A percentile compares a stretch with the other conserved stretches of the same genome.
These are phyloP conservation scores for Cercospora berteroae DNA, from an alignment of 2,329 filamentous ascomycete genomes.

Conservation along the genomic window DNA sequence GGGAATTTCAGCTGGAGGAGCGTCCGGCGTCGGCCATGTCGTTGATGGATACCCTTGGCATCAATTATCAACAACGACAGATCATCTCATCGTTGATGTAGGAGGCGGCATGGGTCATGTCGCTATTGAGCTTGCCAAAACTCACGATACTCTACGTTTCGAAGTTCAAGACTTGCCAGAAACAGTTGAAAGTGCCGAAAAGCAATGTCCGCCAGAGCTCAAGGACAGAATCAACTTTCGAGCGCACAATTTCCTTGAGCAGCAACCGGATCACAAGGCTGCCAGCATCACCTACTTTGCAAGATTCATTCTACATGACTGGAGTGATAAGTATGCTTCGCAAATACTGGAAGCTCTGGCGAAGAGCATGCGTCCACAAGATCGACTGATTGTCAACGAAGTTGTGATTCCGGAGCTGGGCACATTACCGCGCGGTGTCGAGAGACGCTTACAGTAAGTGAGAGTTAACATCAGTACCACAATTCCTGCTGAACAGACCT, in stretches of 20 bases:
- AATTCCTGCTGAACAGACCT: background rate
- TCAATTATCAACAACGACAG: background rate
- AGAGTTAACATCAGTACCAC: background rate
- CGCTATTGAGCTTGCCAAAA: background rate
- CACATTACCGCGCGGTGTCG: background rate
- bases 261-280: background rate
- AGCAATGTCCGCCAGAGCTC: background rate
- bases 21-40: background rate
- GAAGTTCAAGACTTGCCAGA: background rate
- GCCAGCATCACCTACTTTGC: background rate
- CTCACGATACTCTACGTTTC: background rate
- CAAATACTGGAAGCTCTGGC: background rate
- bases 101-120: background rate
- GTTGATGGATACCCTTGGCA: background rate
- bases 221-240: background rate
- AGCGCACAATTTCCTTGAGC: background rate
- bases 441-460: background rate
- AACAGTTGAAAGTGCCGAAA: background rate
- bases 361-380: background rate
- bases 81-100: background rate
- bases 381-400: background rate
- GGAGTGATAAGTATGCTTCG: conserved; percentile 11
- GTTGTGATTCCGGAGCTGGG: background rate
- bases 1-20: background rate
- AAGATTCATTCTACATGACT: conserved; percentile 9